Evolutionary conservation across 805 yeast genomes (phyloP), one percentile per base, ranked within the genome.

Genomic region (Saccharomycopsis javanensis): DNA sequence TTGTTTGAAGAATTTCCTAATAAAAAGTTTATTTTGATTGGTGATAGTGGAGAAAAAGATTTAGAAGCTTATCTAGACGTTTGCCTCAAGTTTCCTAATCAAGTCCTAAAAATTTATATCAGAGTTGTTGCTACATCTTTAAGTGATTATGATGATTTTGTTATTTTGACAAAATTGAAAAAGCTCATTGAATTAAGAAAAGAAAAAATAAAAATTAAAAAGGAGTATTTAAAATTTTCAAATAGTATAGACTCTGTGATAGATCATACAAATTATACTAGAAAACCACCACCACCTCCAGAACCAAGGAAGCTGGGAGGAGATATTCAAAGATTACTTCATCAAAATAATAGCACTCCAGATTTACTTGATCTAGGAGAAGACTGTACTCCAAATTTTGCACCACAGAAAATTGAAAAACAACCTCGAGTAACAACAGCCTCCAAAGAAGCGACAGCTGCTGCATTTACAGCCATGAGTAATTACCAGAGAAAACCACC

Each of bases 11-110:
- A 91, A 65, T 92, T 88, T 66, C 89, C 95, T 0, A 60, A 79
- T 0, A 82, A 91, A 62, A 83, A 79, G 64, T 92, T 94, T 67
- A 77, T 94, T 25, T 72, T 96, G 54, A 78, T 94, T 15, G 99
- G 99, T 33, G 99, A 94, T 68, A 85, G 97, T 1, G 98, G 98
- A 1, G 99, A 94, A 67, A 85, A 85, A 62, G 99, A 94, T 71
- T 72, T 92, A 48, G 99, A 95, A 66, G 96, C 97, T 0, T 94
- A 94, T 67, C 76, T 81, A 5, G 84, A 84, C 28, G 71, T 90
- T 34, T 87, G 95, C 0, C 70, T 73, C 42, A 62, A 67, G 33
- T 80, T 72, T 64, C 96, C 96, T 0, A 71, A 74, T 3, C 85
- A 81, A 60, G 75, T 94, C 0, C 61, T 78, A 23, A 95, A 86